Percentiles rank a stretch among this genome's conserved stretches.
Conservation (phyloP, 805 yeast genomes). For the Nakazawaea laoshanensis region DNA sequence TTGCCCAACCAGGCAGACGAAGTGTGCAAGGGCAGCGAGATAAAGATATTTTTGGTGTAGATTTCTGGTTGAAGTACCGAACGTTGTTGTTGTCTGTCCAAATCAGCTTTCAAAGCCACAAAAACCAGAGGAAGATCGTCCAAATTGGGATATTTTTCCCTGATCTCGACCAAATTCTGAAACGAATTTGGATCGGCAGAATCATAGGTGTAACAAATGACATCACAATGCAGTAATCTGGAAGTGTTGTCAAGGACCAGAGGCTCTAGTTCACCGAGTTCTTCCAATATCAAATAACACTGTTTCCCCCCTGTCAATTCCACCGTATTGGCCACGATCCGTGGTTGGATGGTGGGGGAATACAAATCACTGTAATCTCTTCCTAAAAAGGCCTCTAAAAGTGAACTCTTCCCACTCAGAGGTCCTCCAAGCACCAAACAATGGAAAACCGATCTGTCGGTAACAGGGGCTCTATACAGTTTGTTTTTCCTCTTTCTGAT, state of each 20-base stretch:
- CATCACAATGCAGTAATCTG: conserved; percentile 81
- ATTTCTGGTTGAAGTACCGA: conserved; percentile 81
- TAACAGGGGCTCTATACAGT: conserved; percentile 55
- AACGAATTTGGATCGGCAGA: conserved; percentile 95
- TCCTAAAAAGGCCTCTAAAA: conserved; percentile 74
- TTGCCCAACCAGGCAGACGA: conserved; percentile 89
- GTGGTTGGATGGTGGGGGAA: conserved; percentile 75
- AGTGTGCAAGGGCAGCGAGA: conserved; percentile 84
- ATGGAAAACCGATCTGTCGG: conserved; percentile 86
- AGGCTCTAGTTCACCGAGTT: conserved; percentile 78
- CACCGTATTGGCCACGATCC: conserved; percentile 83
- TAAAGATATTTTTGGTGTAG: conserved; percentile 54
- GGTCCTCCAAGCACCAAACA: conserved; percentile 84
- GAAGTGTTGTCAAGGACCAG: conserved; percentile 67
- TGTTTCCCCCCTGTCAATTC: conserved; percentile 94
- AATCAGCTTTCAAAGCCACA: conserved; percentile 91
- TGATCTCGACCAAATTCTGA: conserved; percentile 67
- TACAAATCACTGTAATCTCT: conserved; percentile 63
- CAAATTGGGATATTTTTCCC: conserved; percentile 47
- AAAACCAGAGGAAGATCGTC: conserved; percentile 72
- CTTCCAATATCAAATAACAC: conserved; percentile 85
- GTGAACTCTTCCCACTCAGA: conserved; percentile 79
- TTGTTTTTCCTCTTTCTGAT: conserved; percentile 59
- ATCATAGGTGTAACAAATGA: conserved; percentile 82
- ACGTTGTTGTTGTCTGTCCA: conserved; percentile 92